Evolutionary conservation across 2,329 filamentous ascomycete species (phyloP).

Genomic region (Apiospora rasikravindrae): DNA sequence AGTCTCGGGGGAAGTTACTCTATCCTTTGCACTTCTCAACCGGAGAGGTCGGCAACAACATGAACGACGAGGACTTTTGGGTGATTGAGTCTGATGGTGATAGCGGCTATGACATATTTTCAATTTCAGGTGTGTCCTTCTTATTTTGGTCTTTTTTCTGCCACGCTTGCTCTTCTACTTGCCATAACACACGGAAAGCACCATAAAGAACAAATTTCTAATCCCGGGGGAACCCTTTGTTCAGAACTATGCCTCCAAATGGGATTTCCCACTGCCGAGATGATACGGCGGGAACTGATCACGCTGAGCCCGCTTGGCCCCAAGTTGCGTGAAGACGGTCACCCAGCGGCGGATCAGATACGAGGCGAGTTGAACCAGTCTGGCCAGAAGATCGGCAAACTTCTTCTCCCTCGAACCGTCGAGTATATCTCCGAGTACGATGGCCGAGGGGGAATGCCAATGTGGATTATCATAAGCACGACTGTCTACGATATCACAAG

Average conservation of each 20-base stretch:
- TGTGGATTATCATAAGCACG: conserved; percentile 22
- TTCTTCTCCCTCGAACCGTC: conserved; percentile 3
- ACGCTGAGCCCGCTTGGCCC: conserved; percentile 15
- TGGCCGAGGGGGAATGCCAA: conserved; percentile 21
- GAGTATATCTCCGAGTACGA: conserved; percentile 24
- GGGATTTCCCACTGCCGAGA: conserved; percentile 2
- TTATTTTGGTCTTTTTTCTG: neutral
- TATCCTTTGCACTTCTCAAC: conserved; percentile 22
- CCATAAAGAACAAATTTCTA: neutral
- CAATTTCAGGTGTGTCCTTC: conserved; percentile 19
- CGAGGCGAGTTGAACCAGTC: neutral
- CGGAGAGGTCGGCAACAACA: conserved; percentile 27
- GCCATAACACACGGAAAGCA: neutral
- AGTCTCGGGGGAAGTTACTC: neutral
- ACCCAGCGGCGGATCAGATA: conserved; percentile 2
- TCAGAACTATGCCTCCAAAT: conserved; percentile 15
- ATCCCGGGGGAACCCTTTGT: neutral
- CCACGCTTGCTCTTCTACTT: no score
- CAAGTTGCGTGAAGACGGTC: neutral
- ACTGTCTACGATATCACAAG: conserved; percentile 28
- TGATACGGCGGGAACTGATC: conserved; percentile 14
- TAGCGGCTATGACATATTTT: conserved; percentile 25
- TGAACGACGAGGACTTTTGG: conserved; percentile 25
- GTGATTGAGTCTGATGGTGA: conserved; percentile 26
- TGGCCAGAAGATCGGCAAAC: conserved; percentile 18